phyloP scores from a whole-genome alignment of 768 basidiomycete genomes.

The Lyophyllum decastes region DNA sequence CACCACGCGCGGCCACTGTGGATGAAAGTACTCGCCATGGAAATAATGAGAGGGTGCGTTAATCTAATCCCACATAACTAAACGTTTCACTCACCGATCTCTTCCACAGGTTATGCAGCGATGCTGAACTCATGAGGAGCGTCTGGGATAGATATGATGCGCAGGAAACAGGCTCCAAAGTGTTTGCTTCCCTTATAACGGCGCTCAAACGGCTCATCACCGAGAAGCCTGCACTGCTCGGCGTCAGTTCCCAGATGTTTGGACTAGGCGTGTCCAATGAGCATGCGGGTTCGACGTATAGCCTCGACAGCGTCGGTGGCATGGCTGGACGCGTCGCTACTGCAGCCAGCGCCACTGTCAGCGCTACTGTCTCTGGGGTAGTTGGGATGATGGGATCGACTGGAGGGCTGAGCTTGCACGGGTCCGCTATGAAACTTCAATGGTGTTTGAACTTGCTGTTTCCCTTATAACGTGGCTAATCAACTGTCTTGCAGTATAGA shows the following conservation, averaged over 20 bases:
- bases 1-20: constrained; percentile 62
- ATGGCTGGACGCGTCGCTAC: constrained; percentile 85
- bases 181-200: constrained; percentile 77
- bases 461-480: constrained; percentile 1
- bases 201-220: constrained; percentile 86
- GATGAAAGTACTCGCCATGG: constrained; percentile 91
- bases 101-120: constrained; percentile 64
- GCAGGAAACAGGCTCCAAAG: constrained; percentile 58
- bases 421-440: constrained; percentile 85
- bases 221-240: constrained; percentile 85
- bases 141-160: constrained; percentile 83
- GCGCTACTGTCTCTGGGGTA: constrained; percentile 80
- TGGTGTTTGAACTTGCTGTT: constrained; percentile 54
- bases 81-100: not conserved
- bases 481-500: constrained; percentile 70
- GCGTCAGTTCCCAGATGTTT: constrained; percentile 76
- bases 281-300: constrained; percentile 45
- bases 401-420: constrained; percentile 69
- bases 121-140: constrained; percentile 74
- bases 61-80: not conserved
- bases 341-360: constrained; percentile 81
- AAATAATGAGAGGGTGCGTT: constrained; percentile 82
- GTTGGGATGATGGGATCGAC: constrained; percentile 82
- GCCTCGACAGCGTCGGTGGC: constrained; percentile 57
- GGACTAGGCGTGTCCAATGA: constrained; percentile 67